Conservation (phyloP, 179 eudicot genomes). For the Actinidia polygama region DNA sequence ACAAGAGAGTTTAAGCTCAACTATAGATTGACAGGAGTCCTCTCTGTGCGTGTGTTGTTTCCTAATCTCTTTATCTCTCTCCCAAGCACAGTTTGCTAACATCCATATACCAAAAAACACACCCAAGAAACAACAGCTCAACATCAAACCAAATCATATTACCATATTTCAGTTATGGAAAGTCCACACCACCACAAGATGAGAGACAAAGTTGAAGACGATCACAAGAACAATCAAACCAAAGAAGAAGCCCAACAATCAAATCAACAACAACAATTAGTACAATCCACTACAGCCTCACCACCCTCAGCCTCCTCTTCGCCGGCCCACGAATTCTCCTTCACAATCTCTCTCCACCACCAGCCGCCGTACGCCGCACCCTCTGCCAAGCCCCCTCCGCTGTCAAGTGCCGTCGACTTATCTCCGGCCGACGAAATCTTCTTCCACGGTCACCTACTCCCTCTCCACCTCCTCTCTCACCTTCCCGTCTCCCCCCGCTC, state of each 20-base stretch:
- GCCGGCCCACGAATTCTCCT: conserved; percentile 90
- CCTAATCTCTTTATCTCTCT: conserved; percentile 19
- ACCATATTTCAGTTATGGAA: conserved; percentile 33
- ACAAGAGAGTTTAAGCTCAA: conserved; percentile 14
- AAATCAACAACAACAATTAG: not conserved
- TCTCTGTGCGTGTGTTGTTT: not conserved
- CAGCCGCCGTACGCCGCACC: not conserved
- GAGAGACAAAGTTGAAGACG: conserved; percentile 24
- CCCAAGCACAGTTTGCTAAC: not conserved
- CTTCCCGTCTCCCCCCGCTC: conserved; percentile 59
- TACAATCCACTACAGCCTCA: conserved; percentile 3
- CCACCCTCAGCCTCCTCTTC: conserved; percentile 61
- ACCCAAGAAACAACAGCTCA: not conserved
- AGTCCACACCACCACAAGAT: conserved; percentile 28
- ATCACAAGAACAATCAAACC: not conserved
- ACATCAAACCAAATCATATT: too few relatives aligned
- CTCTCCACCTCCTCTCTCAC: conserved; percentile 77
- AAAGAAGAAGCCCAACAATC: too few relatives aligned
- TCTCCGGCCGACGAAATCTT: conserved; percentile 93
- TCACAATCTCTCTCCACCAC: conserved; percentile 71
- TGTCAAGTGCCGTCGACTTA: conserved; percentile 55
- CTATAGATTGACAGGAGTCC: conserved; percentile 19
- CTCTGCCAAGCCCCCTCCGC: conserved; percentile 15
- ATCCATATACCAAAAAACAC: not conserved
- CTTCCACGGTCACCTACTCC: conserved; percentile 92